Percentiles rank a stretch among this genome's conserved stretches.
These are phyloP conservation scores for Lactarius indigo DNA, from an alignment of 768 basidiomycete species.

Conservation along the genomic window DNA sequence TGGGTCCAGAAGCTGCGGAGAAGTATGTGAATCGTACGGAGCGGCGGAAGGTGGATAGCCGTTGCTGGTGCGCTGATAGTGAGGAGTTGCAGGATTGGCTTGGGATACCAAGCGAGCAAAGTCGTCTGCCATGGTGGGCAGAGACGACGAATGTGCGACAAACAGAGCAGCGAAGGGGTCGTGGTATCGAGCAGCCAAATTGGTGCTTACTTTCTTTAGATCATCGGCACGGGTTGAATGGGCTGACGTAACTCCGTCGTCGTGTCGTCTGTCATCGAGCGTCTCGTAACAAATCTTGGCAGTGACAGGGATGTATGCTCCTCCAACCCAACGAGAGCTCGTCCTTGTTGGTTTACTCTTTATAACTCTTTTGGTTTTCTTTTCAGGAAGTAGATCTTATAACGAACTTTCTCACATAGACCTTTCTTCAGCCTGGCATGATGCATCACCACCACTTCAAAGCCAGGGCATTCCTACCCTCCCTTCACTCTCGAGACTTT, in stretches of 20 bases:
- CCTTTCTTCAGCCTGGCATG: conserved; percentile 4
- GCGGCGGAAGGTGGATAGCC: conserved; percentile 58
- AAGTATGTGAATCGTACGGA: conserved; percentile 40
- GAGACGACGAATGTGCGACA: conserved; percentile 3
- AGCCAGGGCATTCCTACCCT: conserved; percentile 9
- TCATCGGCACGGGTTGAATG: neutral
- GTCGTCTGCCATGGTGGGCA: conserved; percentile 57
- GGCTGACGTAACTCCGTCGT: conserved; percentile 2
- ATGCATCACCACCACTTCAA: neutral
- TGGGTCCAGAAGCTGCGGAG: conserved; percentile 58
- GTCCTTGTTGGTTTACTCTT: conserved; percentile 31
- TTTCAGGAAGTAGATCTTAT: neutral
- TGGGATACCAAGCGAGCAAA: conserved; percentile 70
- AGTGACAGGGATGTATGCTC: conserved; percentile 13
- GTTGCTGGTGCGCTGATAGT: conserved; percentile 49
- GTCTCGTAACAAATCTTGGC: neutral
- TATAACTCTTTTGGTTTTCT: conserved; percentile 27
- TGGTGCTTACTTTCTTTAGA: neutral
- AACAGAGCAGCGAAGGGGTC: neutral
- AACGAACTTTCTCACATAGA: neutral
- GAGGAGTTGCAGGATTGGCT: conserved; percentile 60
- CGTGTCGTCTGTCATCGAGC: neutral
- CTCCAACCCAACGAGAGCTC: conserved; percentile 33
- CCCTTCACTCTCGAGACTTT: conserved; percentile 16
- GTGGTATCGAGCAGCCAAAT: neutral